Evolutionary conservation across 495 filamentous ascomycete genomes (phyloP).

Genomic region (Parathielavia appendiculata): DNA sequence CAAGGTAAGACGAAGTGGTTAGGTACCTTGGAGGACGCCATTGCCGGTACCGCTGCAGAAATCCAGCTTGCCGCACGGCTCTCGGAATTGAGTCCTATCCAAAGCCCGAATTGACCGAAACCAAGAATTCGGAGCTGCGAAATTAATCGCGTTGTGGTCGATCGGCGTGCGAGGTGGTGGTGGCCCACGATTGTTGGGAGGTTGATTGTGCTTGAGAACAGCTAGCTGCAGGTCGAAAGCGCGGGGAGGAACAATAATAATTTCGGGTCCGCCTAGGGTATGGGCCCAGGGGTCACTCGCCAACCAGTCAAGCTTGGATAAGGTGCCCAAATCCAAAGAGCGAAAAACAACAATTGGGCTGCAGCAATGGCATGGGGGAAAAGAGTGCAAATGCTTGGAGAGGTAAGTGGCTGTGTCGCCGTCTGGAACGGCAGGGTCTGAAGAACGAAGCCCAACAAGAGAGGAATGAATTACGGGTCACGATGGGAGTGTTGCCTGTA

Average conservation of each 20-base stretch:
- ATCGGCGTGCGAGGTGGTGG: conserved; percentile 12
- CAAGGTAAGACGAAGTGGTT: conserved; percentile 14
- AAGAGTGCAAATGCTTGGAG: conserved; percentile 12
- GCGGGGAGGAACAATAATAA: conserved; percentile 36
- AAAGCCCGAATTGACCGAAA: conserved; percentile 15
- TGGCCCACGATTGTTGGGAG: conserved; percentile 11
- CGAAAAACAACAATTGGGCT: conserved; percentile 22
- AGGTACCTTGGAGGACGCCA: conserved; percentile 52
- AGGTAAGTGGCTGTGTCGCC: conserved; percentile 19
- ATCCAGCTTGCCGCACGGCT: conserved; percentile 20
- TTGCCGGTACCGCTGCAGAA: conserved; percentile 33
- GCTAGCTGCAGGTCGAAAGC: conserved; percentile 23
- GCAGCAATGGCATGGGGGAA: conserved; percentile 11
- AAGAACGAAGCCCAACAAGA: conserved; percentile 18
- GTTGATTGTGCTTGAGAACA: conserved; percentile 18
- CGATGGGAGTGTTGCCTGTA: conserved; percentile 12
- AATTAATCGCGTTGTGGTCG: conserved; percentile 4
- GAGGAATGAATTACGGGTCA: conserved; percentile 19
- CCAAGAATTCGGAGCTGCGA: neutral
- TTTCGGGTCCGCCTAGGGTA: conserved; percentile 32
- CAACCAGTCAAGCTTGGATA: conserved; percentile 20
- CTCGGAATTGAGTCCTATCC: conserved; percentile 21
- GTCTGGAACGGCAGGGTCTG: conserved; percentile 7
- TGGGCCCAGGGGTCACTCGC: conserved; percentile 16
- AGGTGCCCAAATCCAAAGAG: conserved; percentile 9